A percentile compares a stretch with the other conserved stretches of the same genome.
These are phyloP conservation scores for Tagetes patula DNA, from an alignment of 129 eudicot genomes.

Conservation along the genomic window DNA sequence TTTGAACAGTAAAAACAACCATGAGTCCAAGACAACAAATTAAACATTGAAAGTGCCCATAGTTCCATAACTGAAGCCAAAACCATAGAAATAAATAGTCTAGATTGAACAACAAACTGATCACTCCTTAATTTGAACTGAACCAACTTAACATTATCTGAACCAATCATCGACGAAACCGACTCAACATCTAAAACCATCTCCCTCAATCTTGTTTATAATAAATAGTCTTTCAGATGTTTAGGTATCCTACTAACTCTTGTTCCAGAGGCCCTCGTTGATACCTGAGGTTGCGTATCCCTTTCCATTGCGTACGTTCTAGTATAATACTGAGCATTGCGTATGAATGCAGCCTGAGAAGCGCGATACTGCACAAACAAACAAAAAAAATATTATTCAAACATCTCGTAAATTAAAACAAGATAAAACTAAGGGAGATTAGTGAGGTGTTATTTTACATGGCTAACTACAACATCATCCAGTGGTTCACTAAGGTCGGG, in stretches of 20 bases:
- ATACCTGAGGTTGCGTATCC: slow-evolving; percentile 13
- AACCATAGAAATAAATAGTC: neutral
- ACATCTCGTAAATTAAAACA: neutral
- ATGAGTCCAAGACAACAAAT: neutral
- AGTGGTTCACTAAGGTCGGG: slow-evolving; percentile 21
- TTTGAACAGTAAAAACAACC: neutral
- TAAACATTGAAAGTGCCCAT: neutral
- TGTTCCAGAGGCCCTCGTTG: slow-evolving; percentile 16
- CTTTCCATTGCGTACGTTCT: slow-evolving; percentile 15
- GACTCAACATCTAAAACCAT: neutral
- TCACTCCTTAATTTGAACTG: neutral
- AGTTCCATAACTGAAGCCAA: neutral
- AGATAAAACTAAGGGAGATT: neutral
- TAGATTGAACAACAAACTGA: neutral
- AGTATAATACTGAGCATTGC: slow-evolving; percentile 14
- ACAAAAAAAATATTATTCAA: neutral
- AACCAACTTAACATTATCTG: neutral
- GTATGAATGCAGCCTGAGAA: neutral
- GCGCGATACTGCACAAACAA: slow-evolving; percentile 9
- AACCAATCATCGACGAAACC: neutral
- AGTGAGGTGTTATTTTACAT: neutral
- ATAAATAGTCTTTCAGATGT: neutral
- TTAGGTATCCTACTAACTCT: slow-evolving; percentile 10
- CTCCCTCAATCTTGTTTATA: neutral
- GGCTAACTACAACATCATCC: slow-evolving; percentile 1